These are phyloP conservation scores for Sporothrix dimorphospora DNA, from an alignment of 2,329 filamentous ascomycete genomes.

Conservation along the genomic window DNA sequence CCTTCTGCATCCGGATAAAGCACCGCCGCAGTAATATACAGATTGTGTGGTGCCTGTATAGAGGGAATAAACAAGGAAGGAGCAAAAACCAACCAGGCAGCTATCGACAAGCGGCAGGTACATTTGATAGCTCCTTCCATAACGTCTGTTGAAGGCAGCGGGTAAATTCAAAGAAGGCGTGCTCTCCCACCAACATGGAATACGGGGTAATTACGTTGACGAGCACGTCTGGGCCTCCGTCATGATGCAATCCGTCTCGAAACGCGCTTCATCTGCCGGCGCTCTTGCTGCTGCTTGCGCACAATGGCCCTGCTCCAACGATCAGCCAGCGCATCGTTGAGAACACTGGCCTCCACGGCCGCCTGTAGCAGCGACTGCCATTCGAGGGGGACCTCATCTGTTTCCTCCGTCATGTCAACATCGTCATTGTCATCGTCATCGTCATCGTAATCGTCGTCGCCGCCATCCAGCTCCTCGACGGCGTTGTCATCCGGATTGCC, in stretches of 20 bases:
- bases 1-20: conserved; percentile 16
- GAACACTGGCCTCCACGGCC: neutral
- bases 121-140: neutral
- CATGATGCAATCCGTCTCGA: neutral
- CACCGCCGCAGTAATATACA: neutral
- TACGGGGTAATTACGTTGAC: neutral
- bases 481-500: neutral
- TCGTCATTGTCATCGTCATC: neutral
- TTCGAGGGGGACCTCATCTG: neutral
- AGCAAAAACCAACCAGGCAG: neutral
- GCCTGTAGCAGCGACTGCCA: neutral
- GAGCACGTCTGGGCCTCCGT: neutral
- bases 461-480: neutral
- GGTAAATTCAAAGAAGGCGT: conserved; percentile 9
- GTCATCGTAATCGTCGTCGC: neutral
- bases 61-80: neutral
- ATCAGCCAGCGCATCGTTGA: neutral
- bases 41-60: neutral
- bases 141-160: neutral
- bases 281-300: neutral
- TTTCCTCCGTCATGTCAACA: neutral
- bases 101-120: neutral
- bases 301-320: neutral
- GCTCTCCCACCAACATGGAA: neutral
- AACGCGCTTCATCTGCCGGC: no score